These are phyloP conservation scores for Rhytidiadelphus loreus DNA, from an alignment of 225 moss, liverwort and hornwort species.

Conservation along the genomic window DNA sequence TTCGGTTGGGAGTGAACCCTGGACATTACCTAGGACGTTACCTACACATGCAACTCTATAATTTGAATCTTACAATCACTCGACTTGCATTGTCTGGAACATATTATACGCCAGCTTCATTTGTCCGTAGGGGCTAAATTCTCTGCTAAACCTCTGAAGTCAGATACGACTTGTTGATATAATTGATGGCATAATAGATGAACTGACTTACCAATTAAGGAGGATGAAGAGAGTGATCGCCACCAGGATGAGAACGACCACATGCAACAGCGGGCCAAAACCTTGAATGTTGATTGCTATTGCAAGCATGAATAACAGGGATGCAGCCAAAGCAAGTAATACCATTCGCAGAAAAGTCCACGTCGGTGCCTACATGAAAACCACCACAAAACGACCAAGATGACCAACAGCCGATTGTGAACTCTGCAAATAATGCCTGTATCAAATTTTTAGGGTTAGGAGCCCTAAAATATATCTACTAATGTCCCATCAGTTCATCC, in stretches of 20 bases:
- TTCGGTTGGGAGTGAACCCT: not conserved
- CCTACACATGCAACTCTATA: not conserved
- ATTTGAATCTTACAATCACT: not conserved
- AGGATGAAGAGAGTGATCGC: slow-evolving; percentile 55
- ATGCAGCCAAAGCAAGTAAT: slow-evolving; percentile 52
- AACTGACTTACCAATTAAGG: slow-evolving; percentile 47
- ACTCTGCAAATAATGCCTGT: not conserved
- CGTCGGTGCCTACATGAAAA: slow-evolving; percentile 52
- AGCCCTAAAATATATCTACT: not conserved
- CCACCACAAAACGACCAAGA: not conserved
- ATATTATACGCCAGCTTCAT: not conserved
- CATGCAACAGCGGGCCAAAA: slow-evolving; percentile 45
- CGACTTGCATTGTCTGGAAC: not conserved
- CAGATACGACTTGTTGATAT: not conserved
- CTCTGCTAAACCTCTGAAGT: not conserved
- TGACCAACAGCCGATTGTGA: not conserved
- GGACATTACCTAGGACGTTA: not conserved
- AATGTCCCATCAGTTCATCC: not conserved
- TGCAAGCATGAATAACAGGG: slow-evolving; percentile 61
- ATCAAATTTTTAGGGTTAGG: not conserved
- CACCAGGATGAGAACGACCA: slow-evolving; percentile 53
- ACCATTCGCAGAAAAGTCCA: slow-evolving; percentile 60
- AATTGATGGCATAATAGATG: not conserved
- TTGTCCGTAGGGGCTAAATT: not conserved
- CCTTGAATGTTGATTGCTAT: slow-evolving; percentile 52